Conservation (phyloP, 768 basidiomycete species). For the Termitomyces sp. region DNA sequence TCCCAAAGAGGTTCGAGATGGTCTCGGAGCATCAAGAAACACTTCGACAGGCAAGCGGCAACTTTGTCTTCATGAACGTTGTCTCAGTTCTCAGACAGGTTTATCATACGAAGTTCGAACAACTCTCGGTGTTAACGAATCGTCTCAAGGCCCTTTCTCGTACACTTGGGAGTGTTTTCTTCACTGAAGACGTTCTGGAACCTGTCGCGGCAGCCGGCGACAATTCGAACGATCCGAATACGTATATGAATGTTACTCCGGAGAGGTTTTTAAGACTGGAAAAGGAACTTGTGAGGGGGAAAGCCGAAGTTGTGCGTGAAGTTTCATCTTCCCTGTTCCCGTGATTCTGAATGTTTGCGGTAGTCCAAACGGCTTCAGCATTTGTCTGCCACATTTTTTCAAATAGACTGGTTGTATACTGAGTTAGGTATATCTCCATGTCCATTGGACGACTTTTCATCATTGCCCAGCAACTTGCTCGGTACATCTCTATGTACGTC, state of each 20-base stretch:
- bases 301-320: slow-evolving; percentile 73
- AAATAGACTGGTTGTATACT: slow-evolving; percentile 77
- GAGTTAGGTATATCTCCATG: slow-evolving; percentile 76
- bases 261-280: slow-evolving; percentile 78
- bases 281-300: slow-evolving; percentile 79
- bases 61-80: not conserved
- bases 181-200: slow-evolving; percentile 47
- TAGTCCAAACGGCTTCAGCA: slow-evolving; percentile 65
- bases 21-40: slow-evolving; percentile 72
- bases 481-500: slow-evolving; percentile 23
- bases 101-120: slow-evolving; percentile 75
- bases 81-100: slow-evolving; percentile 30
- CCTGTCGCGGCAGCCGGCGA: slow-evolving; percentile 38
- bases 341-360: not conserved
- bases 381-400: slow-evolving; percentile 57
- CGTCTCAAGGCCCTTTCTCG: slow-evolving; percentile 55
- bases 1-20: slow-evolving; percentile 68
- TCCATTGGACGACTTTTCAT: slow-evolving; percentile 39
- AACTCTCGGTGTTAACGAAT: slow-evolving; percentile 63
- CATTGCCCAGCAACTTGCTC: slow-evolving; percentile 18
- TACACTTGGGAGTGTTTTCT: slow-evolving; percentile 58
- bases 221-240: slow-evolving; percentile 25
- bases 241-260: slow-evolving; percentile 67
- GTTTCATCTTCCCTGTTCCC: not conserved
- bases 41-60: slow-evolving; percentile 59